Evolutionary conservation across 2,329 filamentous ascomycete genomes (phyloP).

Genomic region (Curvularia spicifera): DNA sequence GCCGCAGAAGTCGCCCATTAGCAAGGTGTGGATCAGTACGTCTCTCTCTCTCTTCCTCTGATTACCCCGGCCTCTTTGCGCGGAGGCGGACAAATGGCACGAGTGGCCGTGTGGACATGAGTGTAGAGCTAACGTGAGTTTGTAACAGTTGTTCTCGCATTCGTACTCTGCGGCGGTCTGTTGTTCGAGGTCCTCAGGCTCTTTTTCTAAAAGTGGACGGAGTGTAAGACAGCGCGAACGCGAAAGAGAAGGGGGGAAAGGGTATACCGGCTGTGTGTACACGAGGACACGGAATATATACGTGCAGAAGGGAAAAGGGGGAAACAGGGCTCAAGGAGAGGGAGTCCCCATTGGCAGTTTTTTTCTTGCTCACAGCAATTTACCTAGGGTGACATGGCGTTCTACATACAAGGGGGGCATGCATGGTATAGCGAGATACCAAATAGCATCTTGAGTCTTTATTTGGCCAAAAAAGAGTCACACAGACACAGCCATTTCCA

Average conservation of each 20-base stretch:
- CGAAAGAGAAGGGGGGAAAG: neutral
- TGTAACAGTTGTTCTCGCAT: constrained; percentile 62
- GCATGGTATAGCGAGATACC: constrained; percentile 7
- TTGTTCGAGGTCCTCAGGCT: constrained; percentile 63
- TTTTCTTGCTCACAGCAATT: constrained; percentile 5
- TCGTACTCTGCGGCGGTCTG: constrained; percentile 67
- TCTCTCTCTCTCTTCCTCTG: constrained; percentile 20
- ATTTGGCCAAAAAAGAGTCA: neutral
- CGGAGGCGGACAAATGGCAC: too few relatives aligned
- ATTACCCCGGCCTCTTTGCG: too few relatives aligned
- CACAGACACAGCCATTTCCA: neutral
- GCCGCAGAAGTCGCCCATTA: constrained; percentile 61
- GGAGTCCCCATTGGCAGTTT: neutral
- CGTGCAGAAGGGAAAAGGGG: neutral
- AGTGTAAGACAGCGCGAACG: neutral
- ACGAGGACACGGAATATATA: neutral
- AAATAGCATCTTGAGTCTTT: constrained; percentile 5
- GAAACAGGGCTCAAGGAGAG: neutral
- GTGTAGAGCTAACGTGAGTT: constrained; percentile 1
- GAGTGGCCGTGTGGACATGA: too few relatives aligned
- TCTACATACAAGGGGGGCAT: constrained; percentile 1
- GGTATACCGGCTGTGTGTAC: too few relatives aligned
- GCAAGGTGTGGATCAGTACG: constrained; percentile 66
- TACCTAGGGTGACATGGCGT: constrained; percentile 12
- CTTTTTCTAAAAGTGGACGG: constrained; percentile 46